Evolutionary conservation across 1,139 yeast genomes (phyloP).

Genomic region (Nadsonia commutata): DNA sequence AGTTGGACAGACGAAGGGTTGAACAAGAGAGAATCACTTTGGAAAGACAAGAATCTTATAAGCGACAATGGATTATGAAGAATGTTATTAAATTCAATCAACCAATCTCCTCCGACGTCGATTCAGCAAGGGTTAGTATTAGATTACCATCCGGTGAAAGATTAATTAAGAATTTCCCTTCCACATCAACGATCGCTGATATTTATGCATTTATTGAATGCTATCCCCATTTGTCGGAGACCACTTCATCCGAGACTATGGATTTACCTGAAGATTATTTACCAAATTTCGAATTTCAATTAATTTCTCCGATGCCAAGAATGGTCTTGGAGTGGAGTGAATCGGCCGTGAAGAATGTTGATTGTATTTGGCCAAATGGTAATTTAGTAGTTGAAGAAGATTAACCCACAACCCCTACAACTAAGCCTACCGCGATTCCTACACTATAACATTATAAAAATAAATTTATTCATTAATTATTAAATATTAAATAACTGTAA

Average conservation of each 20-base stretch:
- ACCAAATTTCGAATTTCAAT: constrained; percentile 32
- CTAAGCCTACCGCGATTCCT: no score
- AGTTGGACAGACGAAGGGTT: constrained; percentile 7
- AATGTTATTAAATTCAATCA: no score
- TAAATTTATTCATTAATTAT: no score
- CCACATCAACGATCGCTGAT: constrained; percentile 37
- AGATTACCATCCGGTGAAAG: constrained; percentile 49
- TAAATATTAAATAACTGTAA: no score
- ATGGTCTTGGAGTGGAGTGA: constrained; percentile 25
- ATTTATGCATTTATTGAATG: constrained; percentile 52
- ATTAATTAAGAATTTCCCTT: constrained; percentile 38
- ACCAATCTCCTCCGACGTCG: constrained; percentile 4
- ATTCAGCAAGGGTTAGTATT: constrained; percentile 29
- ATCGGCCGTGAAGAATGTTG: constrained; percentile 27
- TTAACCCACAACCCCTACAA: no score
- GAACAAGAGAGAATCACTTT: constrained; percentile 9
- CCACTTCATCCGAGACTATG: constrained; percentile 5
- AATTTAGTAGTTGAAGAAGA: constrained; percentile 38
- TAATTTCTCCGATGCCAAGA: constrained; percentile 46
- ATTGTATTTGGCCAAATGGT: constrained; percentile 44
- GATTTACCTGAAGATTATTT: constrained; percentile 26
- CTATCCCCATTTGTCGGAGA: constrained; percentile 13
- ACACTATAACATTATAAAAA: no score
- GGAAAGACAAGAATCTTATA: constrained; percentile 13
- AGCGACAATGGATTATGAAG: constrained; percentile 7